Evolutionary conservation across 1,284 basidiomycete genomes (phyloP).

Genomic region (Inonotus obliquus): DNA sequence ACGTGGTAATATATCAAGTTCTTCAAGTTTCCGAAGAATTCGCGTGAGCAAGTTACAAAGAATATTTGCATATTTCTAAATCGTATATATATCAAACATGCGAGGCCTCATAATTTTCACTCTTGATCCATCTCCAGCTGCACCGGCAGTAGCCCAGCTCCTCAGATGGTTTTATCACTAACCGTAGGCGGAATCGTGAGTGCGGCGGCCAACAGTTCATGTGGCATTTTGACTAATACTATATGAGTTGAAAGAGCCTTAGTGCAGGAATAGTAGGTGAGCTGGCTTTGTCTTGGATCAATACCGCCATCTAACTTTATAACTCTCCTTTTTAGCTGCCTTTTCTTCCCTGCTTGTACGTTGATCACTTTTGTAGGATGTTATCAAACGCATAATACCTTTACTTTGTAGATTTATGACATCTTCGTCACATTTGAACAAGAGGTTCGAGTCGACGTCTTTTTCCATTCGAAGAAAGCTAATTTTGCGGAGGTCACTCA

Average conservation of each 20-base stretch:
- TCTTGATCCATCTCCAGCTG: too few species aligned
- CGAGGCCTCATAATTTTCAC: too few species aligned
- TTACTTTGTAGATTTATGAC: slow-evolving; percentile 4
- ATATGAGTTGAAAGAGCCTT: slow-evolving; percentile 2
- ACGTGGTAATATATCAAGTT: too few species aligned
- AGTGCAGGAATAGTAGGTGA: slow-evolving; percentile 14
- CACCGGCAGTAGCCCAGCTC: too few species aligned
- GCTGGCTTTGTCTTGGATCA: not conserved
- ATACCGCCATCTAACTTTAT: not conserved
- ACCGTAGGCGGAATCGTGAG: slow-evolving; percentile 15
- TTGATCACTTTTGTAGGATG: not conserved
- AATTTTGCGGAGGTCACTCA: not conserved
- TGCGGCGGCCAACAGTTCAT: too few species aligned
- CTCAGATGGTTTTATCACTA: too few species aligned
- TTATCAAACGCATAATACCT: not conserved
- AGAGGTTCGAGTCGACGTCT: slow-evolving; percentile 2
- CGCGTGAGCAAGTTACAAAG: too few species aligned
- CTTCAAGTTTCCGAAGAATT: too few species aligned
- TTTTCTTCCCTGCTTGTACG: slow-evolving; percentile 14
- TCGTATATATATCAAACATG: too few species aligned
- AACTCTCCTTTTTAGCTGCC: slow-evolving; percentile 2
- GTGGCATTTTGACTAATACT: not conserved
- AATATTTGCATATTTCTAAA: too few species aligned
- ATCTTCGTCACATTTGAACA: slow-evolving; percentile 12
- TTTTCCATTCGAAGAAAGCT: not conserved